Base-by-base conservation (phyloP, 1,284 basidiomycete species). In the Abortiporus biennis region DNA sequence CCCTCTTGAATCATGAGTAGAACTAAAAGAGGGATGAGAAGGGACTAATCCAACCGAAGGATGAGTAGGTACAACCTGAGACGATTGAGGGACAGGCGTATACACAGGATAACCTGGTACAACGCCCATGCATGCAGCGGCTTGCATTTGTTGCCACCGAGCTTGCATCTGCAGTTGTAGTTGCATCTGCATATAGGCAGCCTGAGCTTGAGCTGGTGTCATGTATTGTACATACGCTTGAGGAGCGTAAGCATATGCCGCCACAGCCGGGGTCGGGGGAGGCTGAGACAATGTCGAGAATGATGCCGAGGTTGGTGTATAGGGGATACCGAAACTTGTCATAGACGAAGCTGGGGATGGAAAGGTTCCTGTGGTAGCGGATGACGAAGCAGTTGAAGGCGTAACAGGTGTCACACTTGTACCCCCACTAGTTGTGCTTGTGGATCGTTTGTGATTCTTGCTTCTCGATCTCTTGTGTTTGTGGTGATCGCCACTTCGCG, bases 321-420 rank as follows among this genome's bases (percentile, higher is more conserved):
- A 13, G 6, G 44, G 35, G 15, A 41, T 22, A 16, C 33, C 22
- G 35, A 42, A 42, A 20, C 40, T 40, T 5, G 44, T 42, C 15
- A 40, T 36, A 21, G 39, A 42, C n/a, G 44, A 42, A 3, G 42
- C 42, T 11, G 44, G 44, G n/a, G 39, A 42, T 6, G 39, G 39
- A n/a, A 37, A 32, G 33, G 32, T 21, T 12, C n/a, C n/a, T n/a
- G n/a, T n/a, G n/a, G n/a, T n/a, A n/a, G n/a, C n/a, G n/a, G 42
- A 33, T 4, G 36, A 21, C 3, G 44, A 4, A 30, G 43, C 16
- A 17, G 38, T n/a, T 20, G 43, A 40, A 21, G 40, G 15, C 3
- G n/a, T n/a, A n/a, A n/a, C n/a, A n/a, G 43, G 13, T 19, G 38
- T 34, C 20, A 35, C 30, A 11, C 37, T n/a, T 15, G 17, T 9